Percentiles rank a stretch among this genome's conserved stretches.
These are phyloP conservation scores for Paecilomyces formosus DNA, from an alignment of 2,329 filamentous ascomycete species.

Conservation along the genomic window DNA sequence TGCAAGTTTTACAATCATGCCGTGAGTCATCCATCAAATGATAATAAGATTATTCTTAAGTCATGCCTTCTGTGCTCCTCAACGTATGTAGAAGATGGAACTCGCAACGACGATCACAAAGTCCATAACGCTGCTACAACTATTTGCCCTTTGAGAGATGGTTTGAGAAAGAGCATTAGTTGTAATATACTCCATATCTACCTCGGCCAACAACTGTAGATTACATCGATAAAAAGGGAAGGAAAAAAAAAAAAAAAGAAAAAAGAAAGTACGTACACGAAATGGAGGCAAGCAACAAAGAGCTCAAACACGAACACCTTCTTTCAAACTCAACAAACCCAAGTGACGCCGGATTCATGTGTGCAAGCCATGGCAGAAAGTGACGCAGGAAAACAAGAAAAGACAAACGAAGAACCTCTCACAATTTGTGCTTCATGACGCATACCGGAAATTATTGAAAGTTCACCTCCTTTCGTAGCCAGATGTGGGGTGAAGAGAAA, in stretches of 20 bases:
- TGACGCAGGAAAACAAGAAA: not conserved
- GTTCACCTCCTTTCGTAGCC: not conserved
- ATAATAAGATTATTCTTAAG: not conserved
- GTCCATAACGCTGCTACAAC: too few relatives aligned
- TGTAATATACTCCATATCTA: slow-evolving; percentile 11
- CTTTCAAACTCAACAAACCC: not conserved
- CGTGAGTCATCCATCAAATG: not conserved
- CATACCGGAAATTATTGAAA: not conserved
- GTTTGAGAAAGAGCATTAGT: not conserved
- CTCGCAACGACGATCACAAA: too few relatives aligned
- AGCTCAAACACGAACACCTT: not conserved
- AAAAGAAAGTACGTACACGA: not conserved
- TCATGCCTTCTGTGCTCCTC: too few relatives aligned
- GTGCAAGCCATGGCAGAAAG: not conserved
- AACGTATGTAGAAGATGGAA: too few relatives aligned
- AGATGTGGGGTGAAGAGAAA: not conserved
- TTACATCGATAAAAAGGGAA: not conserved
- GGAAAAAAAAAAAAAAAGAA: too few relatives aligned
- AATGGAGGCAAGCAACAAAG: not conserved
- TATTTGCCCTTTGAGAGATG: not conserved
- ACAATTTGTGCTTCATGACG: not conserved
- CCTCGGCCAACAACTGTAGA: slow-evolving; percentile 16
- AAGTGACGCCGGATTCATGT: not conserved
- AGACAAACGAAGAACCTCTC: not conserved
- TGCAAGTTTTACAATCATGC: not conserved